These are phyloP conservation scores for Colletotrichum navitas DNA, from an alignment of 2,329 filamentous ascomycete species.

Conservation along the genomic window DNA sequence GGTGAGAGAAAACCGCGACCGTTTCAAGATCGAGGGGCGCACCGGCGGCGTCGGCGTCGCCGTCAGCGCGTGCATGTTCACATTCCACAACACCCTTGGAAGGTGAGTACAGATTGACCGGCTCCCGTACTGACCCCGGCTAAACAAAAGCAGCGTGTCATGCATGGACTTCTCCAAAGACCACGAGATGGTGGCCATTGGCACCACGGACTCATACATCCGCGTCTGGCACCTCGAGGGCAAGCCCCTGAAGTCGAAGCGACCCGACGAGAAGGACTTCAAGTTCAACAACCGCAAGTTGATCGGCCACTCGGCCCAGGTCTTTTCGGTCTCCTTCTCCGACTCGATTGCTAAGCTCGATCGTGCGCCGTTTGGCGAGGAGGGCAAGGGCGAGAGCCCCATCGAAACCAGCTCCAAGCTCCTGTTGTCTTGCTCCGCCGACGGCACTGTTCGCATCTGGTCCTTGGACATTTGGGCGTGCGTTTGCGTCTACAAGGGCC, in stretches of 20 bases:
- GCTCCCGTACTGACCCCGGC: not conserved
- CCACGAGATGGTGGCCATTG: slow-evolving; percentile 85
- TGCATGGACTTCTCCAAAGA: slow-evolving; percentile 97
- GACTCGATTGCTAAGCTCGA: slow-evolving; percentile 70
- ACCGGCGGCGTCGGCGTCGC: slow-evolving; percentile 86
- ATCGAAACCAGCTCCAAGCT: slow-evolving; percentile 75
- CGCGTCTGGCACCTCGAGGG: slow-evolving; percentile 94
- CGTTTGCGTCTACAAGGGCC: slow-evolving; percentile 92
- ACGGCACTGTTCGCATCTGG: slow-evolving; percentile 92
- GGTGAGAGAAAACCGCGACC: slow-evolving; percentile 90
- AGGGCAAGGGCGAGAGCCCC: slow-evolving; percentile 56
- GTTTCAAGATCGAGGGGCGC: slow-evolving; percentile 87
- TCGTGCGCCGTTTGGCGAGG: slow-evolving; percentile 64
- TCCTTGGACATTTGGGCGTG: slow-evolving; percentile 93
- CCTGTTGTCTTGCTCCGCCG: slow-evolving; percentile 87
- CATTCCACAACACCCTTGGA: slow-evolving; percentile 96
- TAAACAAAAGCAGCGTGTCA: slow-evolving; percentile 72
- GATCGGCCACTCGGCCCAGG: slow-evolving; percentile 89
- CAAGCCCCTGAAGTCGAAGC: slow-evolving; percentile 78
- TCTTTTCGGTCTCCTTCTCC: slow-evolving; percentile 92
- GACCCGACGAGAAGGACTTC: slow-evolving; percentile 68
- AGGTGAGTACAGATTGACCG: slow-evolving; percentile 67
- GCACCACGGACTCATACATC: slow-evolving; percentile 95
- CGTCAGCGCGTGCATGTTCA: slow-evolving; percentile 96
- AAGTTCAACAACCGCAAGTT: slow-evolving; percentile 77